Base-by-base conservation (phyloP, 2,329 filamentous ascomycete species). In the Colletotrichum simmondsii region DNA sequence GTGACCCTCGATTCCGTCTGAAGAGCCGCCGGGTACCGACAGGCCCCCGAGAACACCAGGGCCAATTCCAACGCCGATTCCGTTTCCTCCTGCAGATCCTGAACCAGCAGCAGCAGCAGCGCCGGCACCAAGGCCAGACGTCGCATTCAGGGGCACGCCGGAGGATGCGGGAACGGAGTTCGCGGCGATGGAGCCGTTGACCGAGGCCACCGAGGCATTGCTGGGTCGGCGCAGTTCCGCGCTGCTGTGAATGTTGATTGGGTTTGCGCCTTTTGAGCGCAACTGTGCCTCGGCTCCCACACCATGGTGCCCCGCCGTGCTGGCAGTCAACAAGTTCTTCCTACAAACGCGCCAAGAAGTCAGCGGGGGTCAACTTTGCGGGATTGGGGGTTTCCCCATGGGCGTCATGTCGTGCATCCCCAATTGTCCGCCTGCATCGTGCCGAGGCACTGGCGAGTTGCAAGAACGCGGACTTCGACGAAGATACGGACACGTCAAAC, bases 281-380 rank as follows among this genome's bases (percentile, higher is more conserved):
- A 84, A 76, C 74, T 83, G 82, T 76, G 85, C 85, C 84, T 89
- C 87, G 83, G 86, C 83, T 79, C 75, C 75, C 75, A 77, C 68
- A 56, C 61, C 62, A 35, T 49, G 46, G 68, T 80, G 80, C 74
- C 79, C 81, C 74, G 78, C 82, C 70, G 81, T 80, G 76, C 80
- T 83, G 52, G 83, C 79, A 57, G 83, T 81, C 71, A 83, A 78
- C 72, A 85, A 80, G 75, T 85, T 84, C 79, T 87, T 87, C 79
- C 85, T 87, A 49, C 42, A n/a, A 49, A 49, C 19, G 76, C 64
- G 75, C 8, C 35, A 26, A 14, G 52, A 37, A 16, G 35, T 73
- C 57, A 73, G 67, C 56, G 54, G 46, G n/a, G 60, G 57, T 65
- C 37, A 26, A 54, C 26, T 30, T 60, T 57, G 11, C 22, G 49